Evolutionary conservation across 179 eudicot genomes (phyloP).

Genomic region (Drosera spatulata): DNA sequence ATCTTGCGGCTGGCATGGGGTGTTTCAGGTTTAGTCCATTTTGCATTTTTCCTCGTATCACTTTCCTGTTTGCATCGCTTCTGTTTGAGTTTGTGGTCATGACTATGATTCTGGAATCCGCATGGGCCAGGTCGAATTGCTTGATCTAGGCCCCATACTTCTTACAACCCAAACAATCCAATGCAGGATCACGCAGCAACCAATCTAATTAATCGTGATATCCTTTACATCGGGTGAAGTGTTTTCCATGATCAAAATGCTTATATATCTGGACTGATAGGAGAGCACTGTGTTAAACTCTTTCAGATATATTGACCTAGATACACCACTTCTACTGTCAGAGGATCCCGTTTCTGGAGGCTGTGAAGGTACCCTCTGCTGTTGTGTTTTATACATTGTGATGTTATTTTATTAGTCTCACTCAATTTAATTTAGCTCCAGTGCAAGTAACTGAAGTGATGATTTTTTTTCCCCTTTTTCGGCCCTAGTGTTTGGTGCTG

Average conservation of each 20-base stretch:
- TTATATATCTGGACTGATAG: neutral
- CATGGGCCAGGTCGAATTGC: neutral
- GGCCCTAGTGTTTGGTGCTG: no score
- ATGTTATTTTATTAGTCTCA: no score
- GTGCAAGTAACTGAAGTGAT: no score
- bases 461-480: no score
- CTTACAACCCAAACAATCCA: no score
- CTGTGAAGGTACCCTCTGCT: conserved; percentile 56
- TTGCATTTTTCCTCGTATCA: neutral
- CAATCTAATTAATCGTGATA: no score
- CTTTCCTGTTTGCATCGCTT: no score
- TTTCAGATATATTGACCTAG: conserved; percentile 70
- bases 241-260: no score
- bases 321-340: conserved; percentile 74
- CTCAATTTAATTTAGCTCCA: no score
- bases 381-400: neutral
- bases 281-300: neutral
- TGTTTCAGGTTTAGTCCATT: conserved; percentile 37
- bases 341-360: conserved; percentile 86
- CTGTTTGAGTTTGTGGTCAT: neutral
- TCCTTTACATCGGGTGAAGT: no score
- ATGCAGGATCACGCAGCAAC: no score
- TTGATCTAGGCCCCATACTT: neutral
- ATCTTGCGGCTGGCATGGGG: conserved; percentile 93
- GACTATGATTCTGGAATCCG: neutral